phyloP scores from a whole-genome alignment of 1,139 yeast genomes.

The Suhomyces wounanorum region DNA sequence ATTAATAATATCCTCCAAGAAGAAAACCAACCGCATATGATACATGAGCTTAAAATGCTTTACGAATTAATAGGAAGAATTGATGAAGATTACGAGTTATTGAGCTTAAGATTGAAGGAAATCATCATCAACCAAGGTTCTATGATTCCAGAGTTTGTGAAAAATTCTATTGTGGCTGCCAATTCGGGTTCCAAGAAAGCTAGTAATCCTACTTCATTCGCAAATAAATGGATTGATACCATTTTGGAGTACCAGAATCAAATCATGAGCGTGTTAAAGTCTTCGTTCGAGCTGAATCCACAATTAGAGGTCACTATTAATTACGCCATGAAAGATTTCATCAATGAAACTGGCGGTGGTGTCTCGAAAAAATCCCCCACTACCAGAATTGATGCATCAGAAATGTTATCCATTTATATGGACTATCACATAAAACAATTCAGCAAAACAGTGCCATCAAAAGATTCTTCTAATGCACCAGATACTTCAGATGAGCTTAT shows the following conservation, averaged over 20 bases:
- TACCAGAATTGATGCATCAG: slow-evolving; percentile 54
- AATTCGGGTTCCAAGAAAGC: slow-evolving; percentile 21
- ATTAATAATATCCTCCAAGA: slow-evolving; percentile 24
- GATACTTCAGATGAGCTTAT: slow-evolving; percentile 58
- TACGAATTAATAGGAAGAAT: slow-evolving; percentile 57
- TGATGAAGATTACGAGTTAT: slow-evolving; percentile 52
- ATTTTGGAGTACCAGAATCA: slow-evolving; percentile 58
- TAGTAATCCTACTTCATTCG: slow-evolving; percentile 43
- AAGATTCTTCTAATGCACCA: slow-evolving; percentile 27
- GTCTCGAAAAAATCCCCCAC: background rate
- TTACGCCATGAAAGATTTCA: slow-evolving; percentile 60
- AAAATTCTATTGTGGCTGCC: slow-evolving; percentile 19
- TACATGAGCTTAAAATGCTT: slow-evolving; percentile 42
- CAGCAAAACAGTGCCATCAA: slow-evolving; percentile 35
- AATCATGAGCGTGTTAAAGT: slow-evolving; percentile 48
- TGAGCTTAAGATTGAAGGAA: slow-evolving; percentile 52
- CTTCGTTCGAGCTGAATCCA: slow-evolving; percentile 52
- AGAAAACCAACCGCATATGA: slow-evolving; percentile 11
- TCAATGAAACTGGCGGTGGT: slow-evolving; percentile 42
- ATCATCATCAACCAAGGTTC: slow-evolving; percentile 47
- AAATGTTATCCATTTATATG: slow-evolving; percentile 70
- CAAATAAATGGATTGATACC: slow-evolving; percentile 70
- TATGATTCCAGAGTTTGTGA: slow-evolving; percentile 31
- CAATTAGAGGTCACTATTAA: slow-evolving; percentile 58
- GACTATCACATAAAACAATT: slow-evolving; percentile 71